Percentiles rank a stretch among this genome's conserved stretches.
phyloP scores from a whole-genome alignment of 352 stramenopile genomes.

The Phytophthora macrochlamydospora region DNA sequence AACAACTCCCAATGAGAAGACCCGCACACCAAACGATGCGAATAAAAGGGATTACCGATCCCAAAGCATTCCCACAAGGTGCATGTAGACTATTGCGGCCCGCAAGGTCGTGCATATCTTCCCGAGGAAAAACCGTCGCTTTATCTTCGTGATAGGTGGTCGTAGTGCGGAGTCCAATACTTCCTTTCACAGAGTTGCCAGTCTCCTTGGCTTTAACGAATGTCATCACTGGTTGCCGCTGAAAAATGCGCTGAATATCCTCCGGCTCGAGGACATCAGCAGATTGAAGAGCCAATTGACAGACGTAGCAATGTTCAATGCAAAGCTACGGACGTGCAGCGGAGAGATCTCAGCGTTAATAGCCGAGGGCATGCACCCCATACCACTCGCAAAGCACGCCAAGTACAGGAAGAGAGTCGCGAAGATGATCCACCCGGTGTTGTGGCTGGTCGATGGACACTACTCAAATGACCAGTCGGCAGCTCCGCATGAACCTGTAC shows the following conservation, averaged over 20 bases:
- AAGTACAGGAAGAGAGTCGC: conserved; percentile 74
- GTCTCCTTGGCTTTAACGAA: too few relatives aligned
- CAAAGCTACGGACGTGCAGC: conserved; percentile 85
- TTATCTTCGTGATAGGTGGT: too few relatives aligned
- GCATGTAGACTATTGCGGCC: too few relatives aligned
- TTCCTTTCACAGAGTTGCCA: too few relatives aligned
- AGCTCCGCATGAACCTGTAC: conserved; percentile 23
- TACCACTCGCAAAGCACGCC: conserved; percentile 77
- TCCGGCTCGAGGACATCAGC: conserved; percentile 91
- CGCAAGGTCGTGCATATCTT: too few relatives aligned
- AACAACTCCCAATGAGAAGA: too few relatives aligned
- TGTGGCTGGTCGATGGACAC: conserved; percentile 50
- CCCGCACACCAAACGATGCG: too few relatives aligned
- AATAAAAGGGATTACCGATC: too few relatives aligned
- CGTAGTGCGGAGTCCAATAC: too few relatives aligned
- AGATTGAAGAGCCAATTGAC: conserved; percentile 95
- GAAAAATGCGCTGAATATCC: conserved; percentile 80
- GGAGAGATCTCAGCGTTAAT: conserved; percentile 96
- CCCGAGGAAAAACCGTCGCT: too few relatives aligned
- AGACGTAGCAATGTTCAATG: conserved; percentile 86
- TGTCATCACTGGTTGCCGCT: background rate
- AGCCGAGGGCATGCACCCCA: conserved; percentile 93
- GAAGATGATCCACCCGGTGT: conserved; percentile 58
- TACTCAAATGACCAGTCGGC: conserved; percentile 48
- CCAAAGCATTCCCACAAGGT: too few relatives aligned